Evolutionary conservation across 768 basidiomycete genomes (phyloP).

Genomic region (Trametes cinnabarina): DNA sequence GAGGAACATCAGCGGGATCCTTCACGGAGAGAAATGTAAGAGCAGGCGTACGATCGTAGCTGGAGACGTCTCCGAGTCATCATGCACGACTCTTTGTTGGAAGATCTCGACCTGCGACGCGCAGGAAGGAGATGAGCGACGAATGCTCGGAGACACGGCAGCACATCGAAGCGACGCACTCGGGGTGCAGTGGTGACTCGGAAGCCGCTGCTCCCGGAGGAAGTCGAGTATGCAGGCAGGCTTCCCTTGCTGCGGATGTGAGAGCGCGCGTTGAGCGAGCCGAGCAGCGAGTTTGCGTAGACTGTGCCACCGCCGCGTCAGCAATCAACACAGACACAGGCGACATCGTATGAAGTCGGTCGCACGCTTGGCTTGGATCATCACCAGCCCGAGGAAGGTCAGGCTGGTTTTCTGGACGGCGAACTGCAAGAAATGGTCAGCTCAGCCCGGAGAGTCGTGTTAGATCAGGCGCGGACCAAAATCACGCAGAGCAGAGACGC

Average conservation of each 20-base stretch:
- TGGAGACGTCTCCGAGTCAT: background rate
- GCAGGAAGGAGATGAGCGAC: too few species aligned
- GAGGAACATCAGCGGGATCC: too few species aligned
- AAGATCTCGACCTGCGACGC: background rate
- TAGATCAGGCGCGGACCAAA: background rate
- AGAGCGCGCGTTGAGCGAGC: conserved; percentile 16
- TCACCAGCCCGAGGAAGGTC: conserved; percentile 17
- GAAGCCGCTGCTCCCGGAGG: background rate
- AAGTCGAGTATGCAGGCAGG: background rate
- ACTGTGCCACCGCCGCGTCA: too few species aligned
- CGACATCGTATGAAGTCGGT: background rate
- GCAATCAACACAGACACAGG: background rate
- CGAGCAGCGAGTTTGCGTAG: conserved; percentile 16
- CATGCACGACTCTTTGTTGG: background rate
- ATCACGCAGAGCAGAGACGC: conserved; percentile 14
- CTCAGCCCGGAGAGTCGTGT: background rate
- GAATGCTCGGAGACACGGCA: background rate
- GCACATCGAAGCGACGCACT: background rate
- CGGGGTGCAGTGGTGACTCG: background rate
- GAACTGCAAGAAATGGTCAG: background rate
- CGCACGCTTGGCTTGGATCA: conserved; percentile 17
- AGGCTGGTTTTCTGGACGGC: conserved; percentile 14
- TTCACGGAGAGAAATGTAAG: too few species aligned
- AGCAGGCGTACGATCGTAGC: background rate
- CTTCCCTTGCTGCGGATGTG: conserved; percentile 10